Evolutionary conservation across 139 green algal species (phyloP).

Genomic region (Chlamydomonas applanata): DNA sequence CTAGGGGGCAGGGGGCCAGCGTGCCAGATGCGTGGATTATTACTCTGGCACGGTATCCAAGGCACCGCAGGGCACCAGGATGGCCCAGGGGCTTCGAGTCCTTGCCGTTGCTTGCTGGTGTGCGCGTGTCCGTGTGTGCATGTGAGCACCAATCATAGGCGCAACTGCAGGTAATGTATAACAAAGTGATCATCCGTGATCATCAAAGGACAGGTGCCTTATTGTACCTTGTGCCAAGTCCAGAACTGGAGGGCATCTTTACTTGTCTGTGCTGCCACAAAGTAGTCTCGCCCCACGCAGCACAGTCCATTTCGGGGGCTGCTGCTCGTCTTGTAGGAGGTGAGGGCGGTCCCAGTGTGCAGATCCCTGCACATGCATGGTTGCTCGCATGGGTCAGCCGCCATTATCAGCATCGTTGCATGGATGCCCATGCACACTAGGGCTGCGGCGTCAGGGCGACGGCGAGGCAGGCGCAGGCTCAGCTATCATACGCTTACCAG

Average conservation of each 20-base stretch:
- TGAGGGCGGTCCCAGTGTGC: slow-evolving; percentile 57
- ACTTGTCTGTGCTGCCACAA: slow-evolving; percentile 57
- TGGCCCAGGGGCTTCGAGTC: slow-evolving; percentile 3
- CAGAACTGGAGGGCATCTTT: slow-evolving; percentile 75
- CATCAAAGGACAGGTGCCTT: no score
- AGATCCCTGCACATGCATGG: slow-evolving; percentile 59
- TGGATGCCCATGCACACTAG: background rate
- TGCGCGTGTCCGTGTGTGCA: background rate
- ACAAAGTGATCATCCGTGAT: no score
- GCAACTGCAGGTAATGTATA: no score
- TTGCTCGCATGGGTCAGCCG: background rate
- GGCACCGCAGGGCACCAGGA: background rate
- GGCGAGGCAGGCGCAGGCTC: background rate
- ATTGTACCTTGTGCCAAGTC: slow-evolving; percentile 74
- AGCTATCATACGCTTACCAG: slow-evolving; percentile 27
- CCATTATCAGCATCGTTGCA: no score
- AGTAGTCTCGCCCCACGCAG: slow-evolving; percentile 65
- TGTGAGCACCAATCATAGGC: no score
- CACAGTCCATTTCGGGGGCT: slow-evolving; percentile 47
- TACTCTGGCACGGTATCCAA: background rate
- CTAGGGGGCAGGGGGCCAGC: background rate
- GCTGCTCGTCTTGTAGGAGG: slow-evolving; percentile 61
- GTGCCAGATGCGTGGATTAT: slow-evolving; percentile 22
- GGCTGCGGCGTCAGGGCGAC: background rate
- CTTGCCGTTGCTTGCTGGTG: background rate